Evolutionary conservation across 441 rosid genomes (phyloP).

Genomic region (Gossypium davidsonii): DNA sequence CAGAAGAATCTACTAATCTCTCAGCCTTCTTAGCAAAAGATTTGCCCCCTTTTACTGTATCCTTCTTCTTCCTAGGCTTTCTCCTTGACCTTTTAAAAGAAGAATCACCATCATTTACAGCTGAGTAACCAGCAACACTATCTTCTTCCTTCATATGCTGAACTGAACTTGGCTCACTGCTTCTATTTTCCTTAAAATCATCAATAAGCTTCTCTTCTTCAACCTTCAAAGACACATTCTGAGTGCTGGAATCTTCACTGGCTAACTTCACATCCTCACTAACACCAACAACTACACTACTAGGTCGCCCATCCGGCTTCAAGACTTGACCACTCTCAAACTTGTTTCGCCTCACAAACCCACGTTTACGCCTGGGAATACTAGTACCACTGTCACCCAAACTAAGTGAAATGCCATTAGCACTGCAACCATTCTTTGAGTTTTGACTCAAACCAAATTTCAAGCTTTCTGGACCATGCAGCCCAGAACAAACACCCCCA

Average conservation of each 20-base stretch:
- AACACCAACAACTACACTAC: slow-evolving; percentile 26
- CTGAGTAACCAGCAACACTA: slow-evolving; percentile 25
- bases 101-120: slow-evolving; percentile 29
- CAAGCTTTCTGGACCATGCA: slow-evolving; percentile 30
- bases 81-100: slow-evolving; percentile 28
- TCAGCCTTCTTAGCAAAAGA: slow-evolving; percentile 33
- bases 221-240: slow-evolving; percentile 30
- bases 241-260: slow-evolving; percentile 31
- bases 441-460: slow-evolving; percentile 38
- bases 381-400: slow-evolving; percentile 20
- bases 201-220: slow-evolving; percentile 31
- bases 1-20: slow-evolving; percentile 32
- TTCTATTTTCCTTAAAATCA: slow-evolving; percentile 32
- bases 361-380: slow-evolving; percentile 16
- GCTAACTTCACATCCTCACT: slow-evolving; percentile 29
- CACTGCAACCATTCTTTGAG: slow-evolving; percentile 28
- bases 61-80: slow-evolving; percentile 57
- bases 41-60: slow-evolving; percentile 24
- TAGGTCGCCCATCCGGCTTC: slow-evolving; percentile 34
- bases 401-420: slow-evolving; percentile 41
- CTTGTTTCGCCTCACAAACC: slow-evolving; percentile 16
- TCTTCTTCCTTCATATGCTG: slow-evolving; percentile 39
- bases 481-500: slow-evolving; percentile 29
- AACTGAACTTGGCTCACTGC: slow-evolving; percentile 25
- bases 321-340: slow-evolving; percentile 21